Evolutionary conservation across 768 basidiomycete genomes (phyloP).

Genomic region (Tylopilus rubrobrunneus): DNA sequence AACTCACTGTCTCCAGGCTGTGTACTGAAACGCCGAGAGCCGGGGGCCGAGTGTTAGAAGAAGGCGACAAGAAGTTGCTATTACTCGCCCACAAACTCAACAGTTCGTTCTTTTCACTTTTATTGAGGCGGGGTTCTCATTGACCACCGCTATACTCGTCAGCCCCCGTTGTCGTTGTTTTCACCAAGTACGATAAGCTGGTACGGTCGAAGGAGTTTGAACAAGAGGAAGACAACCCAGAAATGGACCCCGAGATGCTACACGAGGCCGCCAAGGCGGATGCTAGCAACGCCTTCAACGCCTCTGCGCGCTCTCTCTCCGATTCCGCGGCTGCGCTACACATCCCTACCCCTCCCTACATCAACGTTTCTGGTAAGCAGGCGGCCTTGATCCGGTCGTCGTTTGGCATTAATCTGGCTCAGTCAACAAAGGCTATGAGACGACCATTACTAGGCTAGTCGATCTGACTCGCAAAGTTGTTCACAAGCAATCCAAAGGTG

Average conservation of each 20-base stretch:
- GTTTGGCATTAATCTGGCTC: background rate
- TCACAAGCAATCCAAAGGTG: background rate
- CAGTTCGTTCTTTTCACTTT: background rate
- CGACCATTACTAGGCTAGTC: background rate
- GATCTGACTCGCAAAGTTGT: background rate
- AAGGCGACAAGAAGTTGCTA: constrained; percentile 7
- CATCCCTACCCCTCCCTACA: background rate
- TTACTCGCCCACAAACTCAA: background rate
- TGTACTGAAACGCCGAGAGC: constrained; percentile 7
- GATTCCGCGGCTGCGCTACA: background rate
- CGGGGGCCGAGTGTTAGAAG: constrained; percentile 5
- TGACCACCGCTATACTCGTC: background rate
- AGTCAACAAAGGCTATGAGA: background rate
- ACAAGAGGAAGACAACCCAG: background rate
- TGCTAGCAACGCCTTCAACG: background rate
- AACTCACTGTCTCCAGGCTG: background rate
- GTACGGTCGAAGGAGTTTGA: background rate
- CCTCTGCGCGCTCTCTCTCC: background rate
- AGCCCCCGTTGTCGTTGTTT: constrained; percentile 6
- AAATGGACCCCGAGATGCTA: background rate
- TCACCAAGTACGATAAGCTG: constrained; percentile 7
- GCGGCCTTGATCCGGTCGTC: too few species aligned
- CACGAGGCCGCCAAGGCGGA: background rate
- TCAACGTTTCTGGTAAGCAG: background rate
- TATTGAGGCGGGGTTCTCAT: background rate